These are phyloP conservation scores for Clonostachys sp. DNA, from an alignment of 2,329 filamentous ascomycete species.

Conservation along the genomic window DNA sequence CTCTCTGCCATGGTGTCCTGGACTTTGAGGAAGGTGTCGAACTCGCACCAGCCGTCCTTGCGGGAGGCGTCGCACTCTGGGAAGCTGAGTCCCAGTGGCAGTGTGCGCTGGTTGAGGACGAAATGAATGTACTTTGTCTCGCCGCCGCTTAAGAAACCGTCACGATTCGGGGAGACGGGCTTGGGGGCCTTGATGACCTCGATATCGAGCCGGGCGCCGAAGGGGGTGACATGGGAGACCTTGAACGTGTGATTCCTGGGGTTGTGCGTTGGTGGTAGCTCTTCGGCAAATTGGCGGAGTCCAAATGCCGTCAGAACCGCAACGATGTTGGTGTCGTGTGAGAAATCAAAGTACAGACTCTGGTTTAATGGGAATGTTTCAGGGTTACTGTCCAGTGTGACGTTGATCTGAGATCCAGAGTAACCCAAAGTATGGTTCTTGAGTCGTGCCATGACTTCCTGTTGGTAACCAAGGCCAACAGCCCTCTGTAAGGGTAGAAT, in stretches of 20 bases:
- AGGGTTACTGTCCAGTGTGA: slow-evolving; percentile 64
- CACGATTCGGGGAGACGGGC: slow-evolving; percentile 52
- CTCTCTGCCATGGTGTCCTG: slow-evolving; percentile 53
- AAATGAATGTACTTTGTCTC: slow-evolving; percentile 71
- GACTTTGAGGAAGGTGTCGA: slow-evolving; percentile 60
- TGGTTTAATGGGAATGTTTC: slow-evolving; percentile 72
- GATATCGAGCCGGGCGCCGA: slow-evolving; percentile 68
- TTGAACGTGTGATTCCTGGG: slow-evolving; percentile 57
- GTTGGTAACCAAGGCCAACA: slow-evolving; percentile 68
- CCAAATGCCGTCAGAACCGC: slow-evolving; percentile 69
- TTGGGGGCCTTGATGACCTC: slow-evolving; percentile 66
- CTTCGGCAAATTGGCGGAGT: slow-evolving; percentile 60
- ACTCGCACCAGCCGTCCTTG: slow-evolving; percentile 74
- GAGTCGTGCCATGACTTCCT: slow-evolving; percentile 68
- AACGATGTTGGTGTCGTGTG: slow-evolving; percentile 71
- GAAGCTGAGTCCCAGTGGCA: slow-evolving; percentile 65
- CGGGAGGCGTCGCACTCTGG: slow-evolving; percentile 55
- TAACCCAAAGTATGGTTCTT: slow-evolving; percentile 60
- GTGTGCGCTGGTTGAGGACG: slow-evolving; percentile 67
- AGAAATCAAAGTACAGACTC: slow-evolving; percentile 72
- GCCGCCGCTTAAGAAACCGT: slow-evolving; percentile 43
- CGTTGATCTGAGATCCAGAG: slow-evolving; percentile 58
- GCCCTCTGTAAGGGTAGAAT: slow-evolving; percentile 43
- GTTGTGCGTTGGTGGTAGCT: slow-evolving; percentile 51
- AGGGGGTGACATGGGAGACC: slow-evolving; percentile 65